Evolutionary conservation across 495 filamentous ascomycete species (phyloP).

Genomic region (Elasticomyces elasticus): DNA sequence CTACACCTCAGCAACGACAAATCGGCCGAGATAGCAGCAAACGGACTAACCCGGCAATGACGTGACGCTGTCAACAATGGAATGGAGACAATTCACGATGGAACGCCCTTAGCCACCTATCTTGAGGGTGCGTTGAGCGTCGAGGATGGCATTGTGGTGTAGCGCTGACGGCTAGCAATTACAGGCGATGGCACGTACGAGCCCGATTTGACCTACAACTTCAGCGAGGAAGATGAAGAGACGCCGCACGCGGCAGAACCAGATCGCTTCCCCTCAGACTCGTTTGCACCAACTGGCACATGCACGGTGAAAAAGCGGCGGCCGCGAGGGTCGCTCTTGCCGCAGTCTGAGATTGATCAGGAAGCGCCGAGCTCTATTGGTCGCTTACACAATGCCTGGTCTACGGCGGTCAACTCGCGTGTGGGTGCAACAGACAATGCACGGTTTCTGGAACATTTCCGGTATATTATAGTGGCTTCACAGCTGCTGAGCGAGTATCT

Average conservation of each 20-base stretch:
- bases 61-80: conserved; percentile 6
- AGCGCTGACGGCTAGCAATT: neutral
- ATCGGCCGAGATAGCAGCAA: neutral
- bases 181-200: conserved; percentile 15
- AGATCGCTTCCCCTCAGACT: neutral
- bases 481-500: conserved; percentile 63
- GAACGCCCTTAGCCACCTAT: conserved; percentile 85
- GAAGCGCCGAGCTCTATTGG: conserved; percentile 36
- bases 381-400: conserved; percentile 48
- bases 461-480: conserved; percentile 90
- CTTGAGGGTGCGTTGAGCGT: conserved; percentile 61
- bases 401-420: conserved; percentile 63
- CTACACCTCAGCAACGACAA: neutral
- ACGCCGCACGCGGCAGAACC: neutral
- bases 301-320: neutral
- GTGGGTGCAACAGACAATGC: conserved; percentile 74
- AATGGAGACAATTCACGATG: conserved; percentile 90
- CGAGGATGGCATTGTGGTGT: neutral
- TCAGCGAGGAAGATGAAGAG: neutral
- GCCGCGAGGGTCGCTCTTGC: neutral
- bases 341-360: neutral
- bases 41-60: neutral
- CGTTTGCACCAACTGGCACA: neutral
- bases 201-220: neutral
- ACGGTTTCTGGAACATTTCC: conserved; percentile 86